phyloP scores from a whole-genome alignment of 495 filamentous ascomycete genomes.

The Usnea hakonensis region DNA sequence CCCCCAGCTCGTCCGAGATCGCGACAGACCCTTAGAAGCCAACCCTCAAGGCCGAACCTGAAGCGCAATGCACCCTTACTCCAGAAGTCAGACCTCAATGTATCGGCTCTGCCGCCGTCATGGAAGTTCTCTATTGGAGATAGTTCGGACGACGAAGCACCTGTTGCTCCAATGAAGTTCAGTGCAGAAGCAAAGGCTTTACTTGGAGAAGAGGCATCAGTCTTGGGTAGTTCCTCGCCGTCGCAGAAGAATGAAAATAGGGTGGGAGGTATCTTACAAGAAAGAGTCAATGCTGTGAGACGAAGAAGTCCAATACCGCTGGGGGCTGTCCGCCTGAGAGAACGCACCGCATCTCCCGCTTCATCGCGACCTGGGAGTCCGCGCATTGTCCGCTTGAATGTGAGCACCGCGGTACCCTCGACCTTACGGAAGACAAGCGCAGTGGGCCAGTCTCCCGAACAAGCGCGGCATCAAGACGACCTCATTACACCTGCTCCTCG shows the following conservation, averaged over 20 bases:
- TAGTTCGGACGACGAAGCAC: constrained; percentile 69
- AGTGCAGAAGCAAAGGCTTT: constrained; percentile 73
- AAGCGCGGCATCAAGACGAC: constrained; percentile 37
- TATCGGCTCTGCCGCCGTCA: constrained; percentile 8
- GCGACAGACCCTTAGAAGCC: constrained; percentile 10
- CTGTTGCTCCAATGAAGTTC: constrained; percentile 61
- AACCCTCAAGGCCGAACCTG: constrained; percentile 21
- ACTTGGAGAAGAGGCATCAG: constrained; percentile 54
- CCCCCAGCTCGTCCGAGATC: constrained; percentile 12
- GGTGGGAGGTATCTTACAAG: constrained; percentile 27
- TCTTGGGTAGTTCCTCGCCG: constrained; percentile 44
- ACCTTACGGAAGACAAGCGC: constrained; percentile 32
- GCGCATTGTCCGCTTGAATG: constrained; percentile 51
- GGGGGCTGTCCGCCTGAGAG: constrained; percentile 37
- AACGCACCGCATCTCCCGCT: constrained; percentile 10
- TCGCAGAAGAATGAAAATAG: constrained; percentile 37
- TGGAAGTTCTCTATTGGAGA: constrained; percentile 42
- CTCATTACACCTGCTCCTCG: constrained; percentile 62
- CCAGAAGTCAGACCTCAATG: constrained; percentile 13
- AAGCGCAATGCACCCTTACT: constrained; percentile 17
- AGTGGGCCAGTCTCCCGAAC: constrained; percentile 23
- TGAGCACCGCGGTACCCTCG: constrained; percentile 34
- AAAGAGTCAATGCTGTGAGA: constrained; percentile 1
- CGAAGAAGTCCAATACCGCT: constrained; percentile 32
- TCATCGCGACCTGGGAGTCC: constrained; percentile 17